These are phyloP conservation scores for Rhododendron vialii DNA, from an alignment of 148 eudicot genomes.

Conservation along the genomic window DNA sequence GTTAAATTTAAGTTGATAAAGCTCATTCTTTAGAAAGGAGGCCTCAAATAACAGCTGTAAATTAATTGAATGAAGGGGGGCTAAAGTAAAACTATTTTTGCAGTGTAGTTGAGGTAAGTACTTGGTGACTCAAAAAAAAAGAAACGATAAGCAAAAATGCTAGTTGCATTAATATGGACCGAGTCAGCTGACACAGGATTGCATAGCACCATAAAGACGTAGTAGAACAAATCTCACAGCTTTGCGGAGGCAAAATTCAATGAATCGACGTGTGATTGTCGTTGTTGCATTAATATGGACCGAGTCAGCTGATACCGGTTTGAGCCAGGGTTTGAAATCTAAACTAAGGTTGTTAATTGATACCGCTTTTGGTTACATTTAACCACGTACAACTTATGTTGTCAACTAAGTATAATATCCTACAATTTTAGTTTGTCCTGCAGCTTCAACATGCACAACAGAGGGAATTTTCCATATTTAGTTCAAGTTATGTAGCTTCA, in stretches of 20 bases:
- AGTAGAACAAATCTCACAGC: background rate
- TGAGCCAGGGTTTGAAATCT: conserved; percentile 11
- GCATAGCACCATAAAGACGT: background rate
- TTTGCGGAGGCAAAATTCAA: background rate
- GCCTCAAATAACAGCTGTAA: background rate
- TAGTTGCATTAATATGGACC: too few relatives aligned
- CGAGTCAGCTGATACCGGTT: conserved; percentile 9
- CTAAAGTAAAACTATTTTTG: background rate
- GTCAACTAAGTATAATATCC: background rate
- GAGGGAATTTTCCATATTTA: too few relatives aligned
- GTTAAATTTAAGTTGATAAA: background rate
- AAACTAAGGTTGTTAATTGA: background rate
- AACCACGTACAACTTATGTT: background rate
- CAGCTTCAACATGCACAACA: background rate
- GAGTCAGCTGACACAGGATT: background rate
- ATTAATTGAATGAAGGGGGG: background rate
- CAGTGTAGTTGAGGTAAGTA: background rate
- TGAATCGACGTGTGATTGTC: conserved; percentile 9
- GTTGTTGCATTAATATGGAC: conserved; percentile 1
- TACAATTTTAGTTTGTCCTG: background rate
- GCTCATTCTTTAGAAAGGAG: background rate
- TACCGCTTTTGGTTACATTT: background rate
- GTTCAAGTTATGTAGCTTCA: too few relatives aligned
- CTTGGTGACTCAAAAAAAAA: background rate
- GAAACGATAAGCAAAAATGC: background rate